These are phyloP conservation scores for Citrullus amarus DNA, from an alignment of 306 rosid genomes.

Conservation along the genomic window DNA sequence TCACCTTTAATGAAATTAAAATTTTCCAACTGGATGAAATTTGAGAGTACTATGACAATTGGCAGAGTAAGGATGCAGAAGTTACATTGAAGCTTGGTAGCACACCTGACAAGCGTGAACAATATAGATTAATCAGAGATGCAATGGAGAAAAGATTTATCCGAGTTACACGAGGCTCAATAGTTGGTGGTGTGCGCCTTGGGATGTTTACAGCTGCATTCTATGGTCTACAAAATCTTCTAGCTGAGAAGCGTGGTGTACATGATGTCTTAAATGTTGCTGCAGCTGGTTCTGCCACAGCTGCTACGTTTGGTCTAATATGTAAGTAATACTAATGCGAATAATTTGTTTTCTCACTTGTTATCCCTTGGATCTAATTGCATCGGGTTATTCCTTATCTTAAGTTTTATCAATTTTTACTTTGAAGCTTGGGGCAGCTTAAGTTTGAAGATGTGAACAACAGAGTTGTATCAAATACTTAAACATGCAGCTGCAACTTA, in stretches of 20 bases:
- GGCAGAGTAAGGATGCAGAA: slow-evolving; percentile 93
- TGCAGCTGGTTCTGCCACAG: slow-evolving; percentile 96
- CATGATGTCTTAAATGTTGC: slow-evolving; percentile 73
- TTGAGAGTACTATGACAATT: slow-evolving; percentile 14
- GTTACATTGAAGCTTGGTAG: slow-evolving; percentile 88
- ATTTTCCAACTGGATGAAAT: background rate
- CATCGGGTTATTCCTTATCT: background rate
- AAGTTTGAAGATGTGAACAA: background rate
- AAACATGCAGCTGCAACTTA: background rate
- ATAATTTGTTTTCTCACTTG: background rate
- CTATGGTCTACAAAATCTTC: slow-evolving; percentile 58
- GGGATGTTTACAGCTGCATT: slow-evolving; percentile 88
- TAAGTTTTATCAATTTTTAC: background rate
- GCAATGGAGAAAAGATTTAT: slow-evolving; percentile 95
- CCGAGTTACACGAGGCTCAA: slow-evolving; percentile 70
- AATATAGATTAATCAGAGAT: slow-evolving; percentile 82
- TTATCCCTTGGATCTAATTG: background rate
- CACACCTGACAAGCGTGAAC: slow-evolving; percentile 85
- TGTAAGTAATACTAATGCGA: slow-evolving; percentile 35
- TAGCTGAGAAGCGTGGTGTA: slow-evolving; percentile 78
- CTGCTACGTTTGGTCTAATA: slow-evolving; percentile 80
- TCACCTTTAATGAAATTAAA: background rate
- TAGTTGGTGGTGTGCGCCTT: slow-evolving; percentile 81
- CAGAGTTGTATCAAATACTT: background rate
- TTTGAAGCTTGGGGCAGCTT: background rate